Percentiles rank a stretch among this genome's conserved stretches.
Conservation (phyloP, 2,329 filamentous ascomycete genomes). For the Colletotrichum agaves region DNA sequence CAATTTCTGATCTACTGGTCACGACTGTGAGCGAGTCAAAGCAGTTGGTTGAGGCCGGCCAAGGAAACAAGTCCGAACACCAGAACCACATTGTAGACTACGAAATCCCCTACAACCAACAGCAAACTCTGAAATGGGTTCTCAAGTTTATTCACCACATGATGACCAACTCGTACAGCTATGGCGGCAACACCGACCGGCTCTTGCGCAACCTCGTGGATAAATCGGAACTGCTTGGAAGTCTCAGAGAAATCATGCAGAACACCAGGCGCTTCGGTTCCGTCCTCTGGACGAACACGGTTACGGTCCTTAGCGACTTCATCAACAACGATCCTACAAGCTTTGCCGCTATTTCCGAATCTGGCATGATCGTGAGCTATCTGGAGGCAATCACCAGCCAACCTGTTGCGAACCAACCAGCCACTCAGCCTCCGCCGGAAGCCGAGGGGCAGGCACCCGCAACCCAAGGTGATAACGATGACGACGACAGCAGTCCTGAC, state of each 20-base stretch:
- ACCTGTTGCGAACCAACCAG: constrained; percentile 50
- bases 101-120: constrained; percentile 90
- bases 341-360: constrained; percentile 94
- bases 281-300: constrained; percentile 94
- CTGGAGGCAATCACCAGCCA: constrained; percentile 80
- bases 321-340: constrained; percentile 99
- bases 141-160: constrained; percentile 97
- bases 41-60: constrained; percentile 71
- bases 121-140: constrained; percentile 91
- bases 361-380: constrained; percentile 87
- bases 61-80: constrained; percentile 74
- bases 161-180: constrained; percentile 79
- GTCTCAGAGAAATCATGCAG: constrained; percentile 83
- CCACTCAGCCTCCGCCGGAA: constrained; percentile 42
- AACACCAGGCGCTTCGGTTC: constrained; percentile 86
- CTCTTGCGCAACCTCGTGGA: constrained; percentile 93
- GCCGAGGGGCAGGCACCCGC: constrained; percentile 40
- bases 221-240: constrained; percentile 83
- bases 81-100: constrained; percentile 92
- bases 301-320: constrained; percentile 92
- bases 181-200: constrained; percentile 86
- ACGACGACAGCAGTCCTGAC: constrained; percentile 50
- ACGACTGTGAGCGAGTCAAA: constrained; percentile 80
- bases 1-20: constrained; percentile 87
- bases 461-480: constrained; percentile 39